Conservation (phyloP, 2,329 filamentous ascomycete species). For the Simplicillium sp. region DNA sequence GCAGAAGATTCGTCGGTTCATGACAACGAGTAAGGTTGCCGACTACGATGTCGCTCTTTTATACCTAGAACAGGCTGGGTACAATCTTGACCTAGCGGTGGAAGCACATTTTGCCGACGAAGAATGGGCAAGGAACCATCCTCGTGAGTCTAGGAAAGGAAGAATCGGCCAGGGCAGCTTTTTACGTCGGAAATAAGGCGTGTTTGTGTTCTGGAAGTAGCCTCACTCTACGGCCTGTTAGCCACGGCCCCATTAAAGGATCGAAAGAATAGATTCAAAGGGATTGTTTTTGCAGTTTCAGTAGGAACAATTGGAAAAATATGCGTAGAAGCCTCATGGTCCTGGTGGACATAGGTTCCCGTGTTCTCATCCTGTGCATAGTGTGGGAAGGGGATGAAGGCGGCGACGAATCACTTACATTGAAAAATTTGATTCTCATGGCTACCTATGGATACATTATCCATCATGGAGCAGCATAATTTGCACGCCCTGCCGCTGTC, state of each 20-base stretch:
- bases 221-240: not conserved
- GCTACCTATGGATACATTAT: no score
- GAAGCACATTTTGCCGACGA: slow-evolving; percentile 61
- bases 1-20: slow-evolving; percentile 62
- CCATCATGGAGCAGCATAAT: no score
- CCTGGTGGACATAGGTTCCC: slow-evolving; percentile 42
- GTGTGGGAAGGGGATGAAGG: slow-evolving; percentile 18
- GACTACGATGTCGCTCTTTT: slow-evolving; percentile 69
- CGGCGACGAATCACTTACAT: not conserved
- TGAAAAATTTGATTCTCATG: no score
- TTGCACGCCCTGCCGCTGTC: no score
- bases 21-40: slow-evolving; percentile 67
- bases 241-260: no score
- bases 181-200: not conserved
- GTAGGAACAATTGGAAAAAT: slow-evolving; percentile 92
- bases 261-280: no score
- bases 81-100: slow-evolving; percentile 56
- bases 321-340: slow-evolving; percentile 47
- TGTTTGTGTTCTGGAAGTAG: not conserved
- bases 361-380: slow-evolving; percentile 52
- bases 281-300: slow-evolving; percentile 39
- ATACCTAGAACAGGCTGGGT: slow-evolving; percentile 62
- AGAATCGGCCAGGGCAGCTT: slow-evolving; percentile 7
- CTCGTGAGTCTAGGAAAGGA: slow-evolving; percentile 27
- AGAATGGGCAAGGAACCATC: slow-evolving; percentile 63